Conservation (phyloP, 805 yeast species). For the Teunomyces cretensis region DNA sequence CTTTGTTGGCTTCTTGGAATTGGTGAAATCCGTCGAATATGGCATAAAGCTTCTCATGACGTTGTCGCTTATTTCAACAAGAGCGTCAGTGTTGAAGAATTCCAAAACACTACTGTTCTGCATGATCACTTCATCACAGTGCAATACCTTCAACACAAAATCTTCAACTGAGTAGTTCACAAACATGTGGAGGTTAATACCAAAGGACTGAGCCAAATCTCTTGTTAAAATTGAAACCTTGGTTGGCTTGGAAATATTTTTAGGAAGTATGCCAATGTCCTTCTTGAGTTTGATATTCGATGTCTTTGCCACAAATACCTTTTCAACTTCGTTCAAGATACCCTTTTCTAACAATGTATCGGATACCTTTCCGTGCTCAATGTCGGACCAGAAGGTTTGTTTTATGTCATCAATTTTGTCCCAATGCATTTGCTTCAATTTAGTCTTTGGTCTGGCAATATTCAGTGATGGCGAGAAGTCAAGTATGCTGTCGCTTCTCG, state of each 20-base stretch:
- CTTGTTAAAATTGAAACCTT: slow-evolving; percentile 73
- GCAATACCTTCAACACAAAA: slow-evolving; percentile 67
- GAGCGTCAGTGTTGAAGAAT: slow-evolving; percentile 72
- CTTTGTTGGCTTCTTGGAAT: slow-evolving; percentile 51
- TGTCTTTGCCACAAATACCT: slow-evolving; percentile 82
- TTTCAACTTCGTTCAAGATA: slow-evolving; percentile 78
- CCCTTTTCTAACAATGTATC: slow-evolving; percentile 73
- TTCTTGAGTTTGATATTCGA: slow-evolving; percentile 36
- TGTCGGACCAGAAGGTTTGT: slow-evolving; percentile 81
- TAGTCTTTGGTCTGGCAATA: slow-evolving; percentile 56
- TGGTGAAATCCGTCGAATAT: slow-evolving; percentile 68
- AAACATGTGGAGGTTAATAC: slow-evolving; percentile 84
- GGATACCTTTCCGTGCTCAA: slow-evolving; percentile 57
- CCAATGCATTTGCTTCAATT: slow-evolving; percentile 95
- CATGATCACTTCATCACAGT: slow-evolving; percentile 72
- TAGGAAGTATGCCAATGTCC: slow-evolving; percentile 15
- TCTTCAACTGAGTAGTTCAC: slow-evolving; percentile 60
- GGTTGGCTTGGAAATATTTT: slow-evolving; percentile 18
- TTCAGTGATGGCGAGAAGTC: background rate
- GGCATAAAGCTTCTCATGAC: slow-evolving; percentile 75
- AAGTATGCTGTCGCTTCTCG: background rate
- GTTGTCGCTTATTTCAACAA: slow-evolving; percentile 72
- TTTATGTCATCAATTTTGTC: slow-evolving; percentile 84
- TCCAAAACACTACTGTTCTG: slow-evolving; percentile 75
- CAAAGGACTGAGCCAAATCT: slow-evolving; percentile 91